Conservation (phyloP, 257 asterid species). For the Nicotiana obtusifolia region DNA sequence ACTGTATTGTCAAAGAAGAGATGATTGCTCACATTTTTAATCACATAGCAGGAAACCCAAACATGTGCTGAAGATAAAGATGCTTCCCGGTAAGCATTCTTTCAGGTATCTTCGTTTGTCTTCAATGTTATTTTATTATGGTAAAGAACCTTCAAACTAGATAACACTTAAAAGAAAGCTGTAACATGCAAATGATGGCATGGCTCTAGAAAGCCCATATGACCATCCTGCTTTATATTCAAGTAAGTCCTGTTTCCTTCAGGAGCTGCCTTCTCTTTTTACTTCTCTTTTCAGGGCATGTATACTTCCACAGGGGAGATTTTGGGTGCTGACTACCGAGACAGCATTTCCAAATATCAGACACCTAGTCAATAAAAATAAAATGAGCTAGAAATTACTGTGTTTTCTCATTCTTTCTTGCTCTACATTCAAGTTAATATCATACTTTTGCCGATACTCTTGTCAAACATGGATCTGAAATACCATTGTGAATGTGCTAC, state of each 20-base stretch:
- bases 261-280: neutral
- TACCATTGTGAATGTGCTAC: neutral
- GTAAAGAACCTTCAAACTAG: neutral
- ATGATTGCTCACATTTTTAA: neutral
- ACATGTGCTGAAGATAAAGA: constrained; percentile 3
- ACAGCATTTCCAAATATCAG: neutral
- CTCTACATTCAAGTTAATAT: neutral
- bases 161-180: neutral
- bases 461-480: neutral
- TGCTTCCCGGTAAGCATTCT: neutral
- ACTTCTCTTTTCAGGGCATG: neutral
- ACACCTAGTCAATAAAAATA: neutral
- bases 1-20: neutral
- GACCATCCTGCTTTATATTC: constrained; percentile 6
- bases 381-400: neutral
- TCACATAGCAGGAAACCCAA: neutral
- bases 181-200: neutral
- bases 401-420: constrained; percentile 1
- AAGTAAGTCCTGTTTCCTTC: neutral
- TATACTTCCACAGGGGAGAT: neutral
- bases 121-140: neutral
- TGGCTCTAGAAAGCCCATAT: neutral
- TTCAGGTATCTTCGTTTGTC: neutral
- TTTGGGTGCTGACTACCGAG: neutral
- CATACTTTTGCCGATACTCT: neutral